Evolutionary conservation across 495 filamentous ascomycete species (phyloP), one percentile per base, ranked within the genome.

Genomic region (Polyplosphaeria fusca): DNA sequence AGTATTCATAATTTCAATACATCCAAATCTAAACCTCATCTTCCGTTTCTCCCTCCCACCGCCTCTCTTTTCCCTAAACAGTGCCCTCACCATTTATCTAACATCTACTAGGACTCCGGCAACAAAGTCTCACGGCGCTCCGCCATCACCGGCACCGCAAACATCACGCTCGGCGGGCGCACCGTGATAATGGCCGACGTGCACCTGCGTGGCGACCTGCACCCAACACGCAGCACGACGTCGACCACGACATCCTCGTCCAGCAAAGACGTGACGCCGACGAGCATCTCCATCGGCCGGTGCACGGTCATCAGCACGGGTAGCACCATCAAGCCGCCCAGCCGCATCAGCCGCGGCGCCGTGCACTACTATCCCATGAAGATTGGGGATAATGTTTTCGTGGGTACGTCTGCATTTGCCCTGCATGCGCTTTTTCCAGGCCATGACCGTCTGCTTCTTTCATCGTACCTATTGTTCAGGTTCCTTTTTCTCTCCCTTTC

Each of bases 41-140:
- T 20, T 42, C 13, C 5, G 2, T 4, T 3, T 41, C 30, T 42
- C 42, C 32, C 28, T 27, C n/a, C 23, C 23, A 7, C 2, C 23
- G 11, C 4, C 22, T 22, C 4, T 23, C 52, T 23, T 20, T 18
- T 14, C 18, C 42, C 47, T 40, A n/a, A n/a, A n/a, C n/a, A n/a
- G n/a, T n/a, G n/a, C n/a, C 30, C 7, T 35, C 14, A 35, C 30
- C 30, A 7, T 14, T 35, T 14, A 7, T 20, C 22, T 19, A 46
- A 40, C 37, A 3, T 27, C 19, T 9, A 23, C 11, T 55, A 95
- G 89, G 91, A 95, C 75, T 96, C 91, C 24, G 93, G 93, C 60
- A 98, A 98, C 80, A 96, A 96, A 78, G 91, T 98, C 62, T 92
- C 91, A 30, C 89, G 93, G 64, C 88, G 88, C 47, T 85, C 86